Evolutionary conservation across 176 grass and related monocot species (phyloP).

Genomic region (Rhynchospora tenuis): DNA sequence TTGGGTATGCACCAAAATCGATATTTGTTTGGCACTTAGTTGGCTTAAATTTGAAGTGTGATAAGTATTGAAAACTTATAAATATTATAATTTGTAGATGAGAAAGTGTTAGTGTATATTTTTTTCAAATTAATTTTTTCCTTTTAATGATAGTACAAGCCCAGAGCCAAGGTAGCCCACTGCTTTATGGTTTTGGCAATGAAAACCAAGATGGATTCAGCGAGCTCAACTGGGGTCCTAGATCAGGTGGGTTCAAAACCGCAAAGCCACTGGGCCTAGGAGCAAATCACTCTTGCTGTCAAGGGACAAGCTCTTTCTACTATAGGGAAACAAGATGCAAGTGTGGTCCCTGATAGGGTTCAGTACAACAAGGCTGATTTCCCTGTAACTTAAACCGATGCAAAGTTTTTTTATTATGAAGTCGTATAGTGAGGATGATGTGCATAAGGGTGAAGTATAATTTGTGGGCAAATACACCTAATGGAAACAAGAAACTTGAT

Average conservation of each 20-base stretch:
- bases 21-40: too few species aligned
- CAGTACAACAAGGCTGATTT: constrained; percentile 69
- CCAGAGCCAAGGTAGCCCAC: constrained; percentile 39
- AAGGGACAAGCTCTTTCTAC: constrained; percentile 61
- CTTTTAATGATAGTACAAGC: constrained; percentile 62
- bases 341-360: constrained; percentile 41
- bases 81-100: too few species aligned
- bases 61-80: too few species aligned
- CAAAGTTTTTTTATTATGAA: constrained; percentile 96
- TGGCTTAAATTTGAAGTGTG: too few species aligned
- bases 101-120: too few species aligned
- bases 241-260: constrained; percentile 66
- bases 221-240: constrained; percentile 83
- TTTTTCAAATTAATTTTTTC: too few species aligned
- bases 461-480: constrained; percentile 90
- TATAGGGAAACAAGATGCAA: constrained; percentile 35
- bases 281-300: constrained; percentile 48
- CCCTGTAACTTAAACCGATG: constrained; percentile 55
- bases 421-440: constrained; percentile 95
- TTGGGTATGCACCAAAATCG: too few species aligned
- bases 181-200: constrained; percentile 59
- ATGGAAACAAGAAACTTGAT: constrained; percentile 98
- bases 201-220: constrained; percentile 78
- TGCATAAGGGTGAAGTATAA: constrained; percentile 97
- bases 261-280: constrained; percentile 51